Conservation (phyloP, 2,329 filamentous ascomycete species). For the Sporothrix luriei region DNA sequence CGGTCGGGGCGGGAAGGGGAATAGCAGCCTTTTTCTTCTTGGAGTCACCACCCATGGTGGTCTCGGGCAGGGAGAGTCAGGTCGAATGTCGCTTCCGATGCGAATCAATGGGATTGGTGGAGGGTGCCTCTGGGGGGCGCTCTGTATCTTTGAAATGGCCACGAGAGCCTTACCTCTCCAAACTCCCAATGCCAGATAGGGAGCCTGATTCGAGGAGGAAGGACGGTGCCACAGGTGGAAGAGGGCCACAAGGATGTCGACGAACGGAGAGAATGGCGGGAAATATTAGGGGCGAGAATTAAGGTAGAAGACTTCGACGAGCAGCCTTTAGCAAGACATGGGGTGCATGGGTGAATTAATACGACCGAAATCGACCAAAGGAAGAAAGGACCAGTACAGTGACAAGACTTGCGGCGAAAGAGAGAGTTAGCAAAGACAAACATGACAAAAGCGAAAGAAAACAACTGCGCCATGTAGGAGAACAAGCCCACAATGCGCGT, state of each 20-base stretch:
- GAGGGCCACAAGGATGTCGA: not conserved
- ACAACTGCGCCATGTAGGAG: slow-evolving; percentile 2
- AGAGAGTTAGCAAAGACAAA: slow-evolving; percentile 24
- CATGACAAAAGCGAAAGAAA: slow-evolving; percentile 6
- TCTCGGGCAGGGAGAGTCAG: slow-evolving; percentile 18
- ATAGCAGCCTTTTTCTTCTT: slow-evolving; percentile 49
- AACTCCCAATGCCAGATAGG: slow-evolving; percentile 29
- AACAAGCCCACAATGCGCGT: not conserved
- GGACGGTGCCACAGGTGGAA: slow-evolving; percentile 21
- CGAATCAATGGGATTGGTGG: slow-evolving; percentile 20
- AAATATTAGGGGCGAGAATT: not conserved
- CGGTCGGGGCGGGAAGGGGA: slow-evolving; percentile 77
- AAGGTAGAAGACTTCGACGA: slow-evolving; percentile 1
- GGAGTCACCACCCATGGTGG: slow-evolving; percentile 48
- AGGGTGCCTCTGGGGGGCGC: not conserved
- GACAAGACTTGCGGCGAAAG: slow-evolving; percentile 2
- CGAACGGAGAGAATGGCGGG: not conserved
- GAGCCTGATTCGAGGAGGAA: slow-evolving; percentile 24
- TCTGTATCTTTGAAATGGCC: not conserved
- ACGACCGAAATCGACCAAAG: slow-evolving; percentile 11
- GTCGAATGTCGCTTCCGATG: slow-evolving; percentile 15
- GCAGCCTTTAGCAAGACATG: slow-evolving; percentile 28
- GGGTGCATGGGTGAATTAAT: slow-evolving; percentile 26
- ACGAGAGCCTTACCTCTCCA: slow-evolving; percentile 5
- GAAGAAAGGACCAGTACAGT: not conserved